Conservation (phyloP, 805 yeast species). For the Isabelozyma heimii region DNA sequence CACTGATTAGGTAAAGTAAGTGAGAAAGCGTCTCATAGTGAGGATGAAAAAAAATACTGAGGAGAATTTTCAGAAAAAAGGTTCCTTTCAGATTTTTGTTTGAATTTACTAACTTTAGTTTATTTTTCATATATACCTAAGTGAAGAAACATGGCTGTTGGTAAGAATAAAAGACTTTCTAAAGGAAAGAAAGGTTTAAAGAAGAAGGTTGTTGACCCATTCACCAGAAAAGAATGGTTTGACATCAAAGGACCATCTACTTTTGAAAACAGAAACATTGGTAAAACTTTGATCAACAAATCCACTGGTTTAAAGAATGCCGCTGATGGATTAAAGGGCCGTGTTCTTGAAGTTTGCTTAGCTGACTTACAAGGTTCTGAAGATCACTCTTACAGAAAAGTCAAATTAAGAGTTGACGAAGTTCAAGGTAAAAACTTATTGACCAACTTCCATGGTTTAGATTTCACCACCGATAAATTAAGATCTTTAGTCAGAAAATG, state of each 20-base stretch:
- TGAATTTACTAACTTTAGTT: background rate
- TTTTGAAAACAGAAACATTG: conserved; percentile 97
- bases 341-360: conserved; percentile 91
- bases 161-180: conserved; percentile 66
- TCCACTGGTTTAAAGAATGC: conserved; percentile 98
- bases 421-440: conserved; percentile 98
- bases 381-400: conserved; percentile 97
- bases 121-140: background rate
- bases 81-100: conserved; percentile 1
- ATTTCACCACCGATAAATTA: conserved; percentile 96
- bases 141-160: conserved; percentile 53
- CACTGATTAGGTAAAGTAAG: background rate
- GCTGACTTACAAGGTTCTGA: conserved; percentile 99
- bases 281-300: conserved; percentile 97
- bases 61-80: conserved; percentile 5
- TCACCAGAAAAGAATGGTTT: conserved; percentile 99
- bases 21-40: background rate
- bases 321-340: conserved; percentile 97
- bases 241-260: conserved; percentile 98
- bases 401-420: conserved; percentile 97
- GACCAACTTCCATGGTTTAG: conserved; percentile 99
- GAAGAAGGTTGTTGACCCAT: conserved; percentile 99
- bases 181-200: conserved; percentile 95
- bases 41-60: conserved; percentile 1
- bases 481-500: conserved; percentile 98